A percentile compares a stretch with the other conserved stretches of the same genome.
phyloP scores from a whole-genome alignment of 441 rosid species.

The Jatropha podagrica region DNA sequence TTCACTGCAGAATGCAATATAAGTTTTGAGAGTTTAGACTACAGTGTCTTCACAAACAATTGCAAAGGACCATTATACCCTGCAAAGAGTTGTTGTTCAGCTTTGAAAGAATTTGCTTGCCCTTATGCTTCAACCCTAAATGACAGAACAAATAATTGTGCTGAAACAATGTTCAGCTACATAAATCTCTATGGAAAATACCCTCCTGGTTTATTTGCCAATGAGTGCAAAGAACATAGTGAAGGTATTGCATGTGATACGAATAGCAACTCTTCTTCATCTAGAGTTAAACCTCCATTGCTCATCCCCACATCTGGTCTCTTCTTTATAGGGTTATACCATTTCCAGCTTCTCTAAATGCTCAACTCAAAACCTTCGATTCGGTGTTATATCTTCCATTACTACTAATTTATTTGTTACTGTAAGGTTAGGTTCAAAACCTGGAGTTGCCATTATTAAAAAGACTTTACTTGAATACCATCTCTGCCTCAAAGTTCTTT shows the following conservation, averaged over 20 bases:
- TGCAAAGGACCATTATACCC: constrained; percentile 74
- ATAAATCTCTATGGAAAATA: constrained; percentile 69
- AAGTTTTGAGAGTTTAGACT: constrained; percentile 57
- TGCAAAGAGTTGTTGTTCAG: constrained; percentile 46
- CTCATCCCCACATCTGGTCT: constrained; percentile 22
- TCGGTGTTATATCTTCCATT: too few species aligned
- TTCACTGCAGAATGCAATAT: constrained; percentile 48
- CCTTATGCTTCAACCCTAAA: constrained; percentile 49
- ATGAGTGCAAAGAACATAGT: constrained; percentile 52
- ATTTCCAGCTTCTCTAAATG: constrained; percentile 21
- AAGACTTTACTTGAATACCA: too few species aligned
- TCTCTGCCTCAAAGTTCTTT: too few species aligned
- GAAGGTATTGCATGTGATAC: constrained; percentile 51
- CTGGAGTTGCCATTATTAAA: too few species aligned
- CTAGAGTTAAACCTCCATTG: constrained; percentile 11
- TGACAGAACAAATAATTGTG: constrained; percentile 53
- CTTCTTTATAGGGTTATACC: constrained; percentile 3
- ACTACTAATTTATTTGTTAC: too few species aligned
- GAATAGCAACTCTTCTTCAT: background rate
- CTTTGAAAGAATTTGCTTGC: constrained; percentile 70
- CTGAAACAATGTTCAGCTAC: constrained; percentile 75
- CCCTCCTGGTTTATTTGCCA: constrained; percentile 72
- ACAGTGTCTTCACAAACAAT: constrained; percentile 45
- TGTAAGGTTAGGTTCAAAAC: too few species aligned
- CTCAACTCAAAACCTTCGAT: background rate